phyloP scores from a whole-genome alignment of 768 basidiomycete genomes.

The Boletus sp. region DNA sequence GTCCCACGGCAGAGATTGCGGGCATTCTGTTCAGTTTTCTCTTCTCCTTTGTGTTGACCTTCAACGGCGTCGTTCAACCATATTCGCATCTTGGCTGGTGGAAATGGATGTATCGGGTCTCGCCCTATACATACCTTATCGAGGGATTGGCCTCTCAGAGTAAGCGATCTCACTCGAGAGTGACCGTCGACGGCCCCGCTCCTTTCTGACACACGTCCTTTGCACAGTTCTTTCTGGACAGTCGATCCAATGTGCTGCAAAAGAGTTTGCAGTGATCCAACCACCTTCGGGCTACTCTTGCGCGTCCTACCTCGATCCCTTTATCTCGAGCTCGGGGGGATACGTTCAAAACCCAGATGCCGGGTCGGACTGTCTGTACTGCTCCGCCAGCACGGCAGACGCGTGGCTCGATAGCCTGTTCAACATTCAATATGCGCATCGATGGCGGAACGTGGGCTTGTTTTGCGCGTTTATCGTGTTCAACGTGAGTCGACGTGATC shows the following conservation, averaged over 20 bases:
- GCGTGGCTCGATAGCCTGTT: conserved; percentile 43
- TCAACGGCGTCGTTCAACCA: conserved; percentile 69
- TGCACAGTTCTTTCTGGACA: conserved; percentile 45
- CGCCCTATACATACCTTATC: conserved; percentile 56
- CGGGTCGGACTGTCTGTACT: conserved; percentile 46
- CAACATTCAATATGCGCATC: conserved; percentile 55
- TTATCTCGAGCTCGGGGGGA: conserved; percentile 41
- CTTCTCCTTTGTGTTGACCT: conserved; percentile 63
- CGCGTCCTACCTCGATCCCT: conserved; percentile 41
- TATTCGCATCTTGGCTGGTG: conserved; percentile 61
- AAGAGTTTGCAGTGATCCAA: conserved; percentile 57
- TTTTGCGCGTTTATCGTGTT: conserved; percentile 42
- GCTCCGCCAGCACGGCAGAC: conserved; percentile 57
- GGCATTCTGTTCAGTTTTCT: conserved; percentile 54
- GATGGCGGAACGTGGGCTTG: conserved; percentile 48
- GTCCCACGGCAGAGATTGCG: conserved; percentile 57
- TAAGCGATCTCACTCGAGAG: conserved; percentile 26
- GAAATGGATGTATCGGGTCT: conserved; percentile 64
- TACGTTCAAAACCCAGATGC: conserved; percentile 44
- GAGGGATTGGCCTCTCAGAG: conserved; percentile 46
- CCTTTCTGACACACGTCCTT: not conserved
- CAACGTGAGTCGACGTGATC: conserved; percentile 35
- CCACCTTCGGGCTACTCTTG: conserved; percentile 49
- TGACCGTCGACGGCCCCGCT: not conserved
- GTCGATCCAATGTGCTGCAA: conserved; percentile 50